These are phyloP conservation scores for Yamadazyma dendronema DNA, from an alignment of 1,139 yeast genomes.

Conservation along the genomic window DNA sequence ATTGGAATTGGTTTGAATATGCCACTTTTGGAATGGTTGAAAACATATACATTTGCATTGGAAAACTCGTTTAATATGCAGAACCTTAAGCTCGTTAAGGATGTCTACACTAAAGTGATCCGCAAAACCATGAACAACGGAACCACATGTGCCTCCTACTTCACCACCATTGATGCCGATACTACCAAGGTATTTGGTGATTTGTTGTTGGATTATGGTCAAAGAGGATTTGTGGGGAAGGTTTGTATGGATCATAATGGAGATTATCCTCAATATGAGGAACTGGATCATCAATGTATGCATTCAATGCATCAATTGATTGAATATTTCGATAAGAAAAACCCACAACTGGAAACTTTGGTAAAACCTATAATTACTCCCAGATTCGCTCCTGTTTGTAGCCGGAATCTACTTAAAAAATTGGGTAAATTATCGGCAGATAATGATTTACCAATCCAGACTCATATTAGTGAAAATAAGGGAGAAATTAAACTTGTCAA, in stretches of 20 bases:
- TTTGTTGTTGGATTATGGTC: slow-evolving; percentile 64
- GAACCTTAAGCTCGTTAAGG: slow-evolving; percentile 51
- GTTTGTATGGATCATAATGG: slow-evolving; percentile 79
- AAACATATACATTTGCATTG: slow-evolving; percentile 82
- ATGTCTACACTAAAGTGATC: slow-evolving; percentile 65
- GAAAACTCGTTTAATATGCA: slow-evolving; percentile 51
- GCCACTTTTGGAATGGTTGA: slow-evolving; percentile 86
- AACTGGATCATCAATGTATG: slow-evolving; percentile 58
- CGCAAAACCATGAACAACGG: slow-evolving; percentile 69
- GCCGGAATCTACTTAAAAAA: slow-evolving; percentile 56
- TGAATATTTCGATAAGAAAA: slow-evolving; percentile 49
- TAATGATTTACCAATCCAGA: slow-evolving; percentile 69
- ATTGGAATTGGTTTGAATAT: slow-evolving; percentile 84
- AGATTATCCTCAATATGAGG: slow-evolving; percentile 69
- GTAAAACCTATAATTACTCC: slow-evolving; percentile 84
- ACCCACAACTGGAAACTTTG: slow-evolving; percentile 50
- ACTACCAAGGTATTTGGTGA: slow-evolving; percentile 79
- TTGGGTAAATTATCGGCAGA: slow-evolving; percentile 58
- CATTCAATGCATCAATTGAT: slow-evolving; percentile 58
- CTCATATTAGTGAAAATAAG: slow-evolving; percentile 82
- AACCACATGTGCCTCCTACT: slow-evolving; percentile 90
- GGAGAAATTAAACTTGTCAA: slow-evolving; percentile 76
- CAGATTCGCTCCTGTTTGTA: slow-evolving; percentile 89
- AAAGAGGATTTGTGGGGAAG: slow-evolving; percentile 87
- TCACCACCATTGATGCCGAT: slow-evolving; percentile 78